Evolutionary conservation across 768 basidiomycete species (phyloP).

Genomic region (Tylopilus balloui): DNA sequence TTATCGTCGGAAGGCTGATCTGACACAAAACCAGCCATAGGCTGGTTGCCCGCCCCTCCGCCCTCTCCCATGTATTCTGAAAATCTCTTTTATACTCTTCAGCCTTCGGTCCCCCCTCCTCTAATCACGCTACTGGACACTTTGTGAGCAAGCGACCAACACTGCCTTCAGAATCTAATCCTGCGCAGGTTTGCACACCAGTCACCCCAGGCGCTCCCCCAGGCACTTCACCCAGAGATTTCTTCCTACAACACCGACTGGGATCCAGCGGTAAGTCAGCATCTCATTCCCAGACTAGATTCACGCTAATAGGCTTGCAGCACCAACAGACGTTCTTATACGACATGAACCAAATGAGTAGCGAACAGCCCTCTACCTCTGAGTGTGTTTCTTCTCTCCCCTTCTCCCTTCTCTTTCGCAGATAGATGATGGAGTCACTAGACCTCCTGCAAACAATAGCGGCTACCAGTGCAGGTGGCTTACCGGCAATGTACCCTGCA

Average conservation of each 20-base stretch:
- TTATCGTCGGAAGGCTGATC: constrained; percentile 6
- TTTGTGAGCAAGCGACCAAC: background rate
- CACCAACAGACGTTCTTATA: background rate
- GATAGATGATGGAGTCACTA: background rate
- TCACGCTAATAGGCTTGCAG: constrained; percentile 1
- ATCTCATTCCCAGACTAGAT: too few relatives aligned
- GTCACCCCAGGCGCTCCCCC: too few relatives aligned
- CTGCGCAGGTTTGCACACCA: background rate
- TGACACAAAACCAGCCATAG: background rate
- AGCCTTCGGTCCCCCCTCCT: background rate
- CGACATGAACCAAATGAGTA: background rate
- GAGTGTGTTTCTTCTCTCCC: background rate
- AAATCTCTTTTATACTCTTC: background rate
- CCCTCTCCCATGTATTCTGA: background rate
- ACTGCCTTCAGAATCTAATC: background rate
- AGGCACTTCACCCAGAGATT: background rate
- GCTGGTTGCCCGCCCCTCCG: background rate
- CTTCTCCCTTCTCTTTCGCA: too few relatives aligned
- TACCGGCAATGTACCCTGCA: background rate
- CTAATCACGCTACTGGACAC: fast-evolving
- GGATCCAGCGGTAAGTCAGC: constrained; percentile 1
- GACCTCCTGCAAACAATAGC: background rate
- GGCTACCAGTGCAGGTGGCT: constrained; percentile 3
- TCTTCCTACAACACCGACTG: background rate
- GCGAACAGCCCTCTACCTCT: background rate